phyloP scores from a whole-genome alignment of 2,329 filamentous ascomycete species.

The Emydomyces testavorans region DNA sequence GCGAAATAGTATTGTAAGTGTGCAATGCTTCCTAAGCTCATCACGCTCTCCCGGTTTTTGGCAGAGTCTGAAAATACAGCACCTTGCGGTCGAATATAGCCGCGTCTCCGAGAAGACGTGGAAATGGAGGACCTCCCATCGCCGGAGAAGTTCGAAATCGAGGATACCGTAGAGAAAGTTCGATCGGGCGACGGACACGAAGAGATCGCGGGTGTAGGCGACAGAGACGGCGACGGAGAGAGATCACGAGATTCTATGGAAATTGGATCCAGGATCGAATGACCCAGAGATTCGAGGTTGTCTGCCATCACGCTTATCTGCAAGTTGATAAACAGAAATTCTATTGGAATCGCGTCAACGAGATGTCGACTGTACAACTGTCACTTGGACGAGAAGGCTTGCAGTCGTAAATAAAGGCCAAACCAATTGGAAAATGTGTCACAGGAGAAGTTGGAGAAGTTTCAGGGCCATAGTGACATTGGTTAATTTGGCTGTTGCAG shows the following conservation, averaged over 20 bases:
- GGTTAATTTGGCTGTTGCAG: conserved; percentile 4
- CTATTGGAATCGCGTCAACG: neutral
- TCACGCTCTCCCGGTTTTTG: conserved; percentile 80
- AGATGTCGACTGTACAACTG: neutral
- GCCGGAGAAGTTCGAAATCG: conserved; percentile 36
- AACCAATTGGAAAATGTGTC: conserved; percentile 1
- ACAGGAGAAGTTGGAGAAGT: conserved; percentile 6
- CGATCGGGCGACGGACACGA: conserved; percentile 35
- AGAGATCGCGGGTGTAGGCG: conserved; percentile 35
- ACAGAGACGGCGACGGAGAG: conserved; percentile 33
- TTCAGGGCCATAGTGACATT: conserved; percentile 11
- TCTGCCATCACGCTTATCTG: conserved; percentile 2
- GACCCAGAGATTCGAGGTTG: neutral
- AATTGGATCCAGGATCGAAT: conserved; percentile 10
- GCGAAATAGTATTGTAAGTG: conserved; percentile 99
- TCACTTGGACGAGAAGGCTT: neutral
- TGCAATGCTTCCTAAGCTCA: conserved; percentile 91
- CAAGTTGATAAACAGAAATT: neutral
- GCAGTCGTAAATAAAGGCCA: neutral
- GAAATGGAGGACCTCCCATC: conserved; percentile 35
- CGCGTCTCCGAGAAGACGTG: conserved; percentile 48
- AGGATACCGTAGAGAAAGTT: conserved; percentile 38
- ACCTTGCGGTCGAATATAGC: conserved; percentile 77
- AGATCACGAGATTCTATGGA: conserved; percentile 23
- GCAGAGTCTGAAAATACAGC: conserved; percentile 87